Base-by-base conservation (phyloP, 371 early-diverging fungal species). In the Apophysomyces sp. region DNA sequence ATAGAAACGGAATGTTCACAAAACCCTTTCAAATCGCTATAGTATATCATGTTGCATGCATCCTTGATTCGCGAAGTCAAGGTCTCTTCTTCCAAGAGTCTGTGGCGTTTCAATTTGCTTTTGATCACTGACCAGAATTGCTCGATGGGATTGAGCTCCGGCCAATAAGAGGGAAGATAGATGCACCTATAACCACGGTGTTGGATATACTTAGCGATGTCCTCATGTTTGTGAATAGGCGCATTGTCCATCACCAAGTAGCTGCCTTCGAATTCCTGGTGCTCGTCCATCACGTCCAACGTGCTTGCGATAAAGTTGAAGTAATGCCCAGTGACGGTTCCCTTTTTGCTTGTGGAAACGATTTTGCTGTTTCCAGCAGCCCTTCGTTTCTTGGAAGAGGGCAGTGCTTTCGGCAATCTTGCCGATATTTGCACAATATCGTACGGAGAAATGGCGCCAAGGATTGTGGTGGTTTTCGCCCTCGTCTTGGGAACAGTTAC, bases 251-350 rank as follows among this genome's bases (percentile, higher is more conserved):
- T n/a, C n/a, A n/a, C n/a, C n/a, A n/a, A n/a, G n/a, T n/a, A n/a
- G 34, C 12, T 34, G 34, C 34, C 34, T 34, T 34, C 34, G 34
- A 34, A 54, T 54, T 54, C 26, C n/a, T 63, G 44, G 44, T 64
- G 61, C 55, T 37, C 56, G 51, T 68, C 58, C 39, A 63, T 12
- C 0, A 63, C 63, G 26, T 62, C 57, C 60, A 62, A 59, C 52
- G 54, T 63, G 27, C 39, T 51, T 11, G 21, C 15, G 18, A 68
- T 40, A 30, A 57, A 63, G 41, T 60, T 58, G 41, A 68, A 55
- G 54, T 63, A 68, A 29, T 69, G 65, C 31, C 44, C 59, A 31
- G 60, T 62, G 54, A 30, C 58, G 41, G 62, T 61, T 58, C 59
- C 59, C n/a, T 52, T 44, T n/a, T 52, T 68, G 34, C 60, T 57